Base-by-base conservation (phyloP, 331 rosid genomes). In the Ulmus americana region DNA sequence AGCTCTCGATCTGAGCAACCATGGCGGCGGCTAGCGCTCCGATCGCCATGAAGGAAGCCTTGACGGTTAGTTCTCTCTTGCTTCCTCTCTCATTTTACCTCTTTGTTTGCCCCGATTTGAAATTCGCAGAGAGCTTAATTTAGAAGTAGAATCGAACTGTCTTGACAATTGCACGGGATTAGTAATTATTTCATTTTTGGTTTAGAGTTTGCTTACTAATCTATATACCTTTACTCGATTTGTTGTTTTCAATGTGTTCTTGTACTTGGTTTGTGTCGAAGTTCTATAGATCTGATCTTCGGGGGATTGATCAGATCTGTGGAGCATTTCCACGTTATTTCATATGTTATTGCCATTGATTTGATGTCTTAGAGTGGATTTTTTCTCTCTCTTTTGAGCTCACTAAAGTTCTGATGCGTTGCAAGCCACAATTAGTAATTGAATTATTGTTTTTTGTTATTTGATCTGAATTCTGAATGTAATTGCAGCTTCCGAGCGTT, bases 1-100 rank as follows among this genome's bases (percentile, higher is more conserved):
- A 58, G 48, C n/a, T 78, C 42, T 16, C 84, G 86, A 85, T 88
- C 88, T 64, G 22, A 59, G 63, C 65, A 84, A 74, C 72, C 85
- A 92, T 92, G 98, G 98, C 98, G 79, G 90, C 99, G 11, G 97
- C 99, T 54, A 94, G 76, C 75, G 99, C 99, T 74, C 99, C 99
- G 80, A 87, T 94, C 91, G 78, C 95, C 91, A 94, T 94, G 99
- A 81, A 76, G 72, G 99, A 94, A 77, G 88, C 95, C 43, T 73
- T 94, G 64, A 94, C 99, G 65, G 99, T 94, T 4, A 74, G 91
- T 78, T 38, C 76, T 72, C 52, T 43, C 56, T 60, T 13, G 64
- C 41, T 60, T 41, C 1, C 60, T 10, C 6, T 3, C 13, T 10
- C 9, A 15, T 9, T 48, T 15, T n/a, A 35, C 46, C 46, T 46